Percentiles rank a stretch among this genome's conserved stretches.
phyloP scores from a whole-genome alignment of 768 basidiomycete genomes.

The Rickenella mellea region DNA sequence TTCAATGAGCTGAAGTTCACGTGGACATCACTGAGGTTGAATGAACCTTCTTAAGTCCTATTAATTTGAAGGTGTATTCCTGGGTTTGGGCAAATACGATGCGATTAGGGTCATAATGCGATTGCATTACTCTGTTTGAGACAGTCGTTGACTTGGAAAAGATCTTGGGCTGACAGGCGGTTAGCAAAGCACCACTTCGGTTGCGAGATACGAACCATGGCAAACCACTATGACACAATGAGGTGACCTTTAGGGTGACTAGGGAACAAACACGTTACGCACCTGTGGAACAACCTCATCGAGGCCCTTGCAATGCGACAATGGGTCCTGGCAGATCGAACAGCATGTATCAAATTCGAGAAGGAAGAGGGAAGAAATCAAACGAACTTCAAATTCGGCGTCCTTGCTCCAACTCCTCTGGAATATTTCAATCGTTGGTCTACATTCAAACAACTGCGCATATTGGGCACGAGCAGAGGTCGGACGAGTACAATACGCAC shows the following conservation, averaged over 20 bases:
- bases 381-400: constrained; percentile 43
- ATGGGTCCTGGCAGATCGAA: neutral
- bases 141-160: constrained; percentile 41
- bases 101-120: constrained; percentile 48
- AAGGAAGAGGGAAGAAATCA: neutral
- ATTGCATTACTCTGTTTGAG: constrained; percentile 47
- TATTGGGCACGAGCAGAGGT: neutral
- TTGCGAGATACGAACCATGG: constrained; percentile 29
- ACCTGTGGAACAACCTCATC: constrained; percentile 15
- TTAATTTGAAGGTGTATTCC: constrained; percentile 45
- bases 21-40: neutral
- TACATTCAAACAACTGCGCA: constrained; percentile 34
- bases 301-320: constrained; percentile 10
- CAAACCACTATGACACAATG: constrained; percentile 33
- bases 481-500: constrained; percentile 8
- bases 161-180: constrained; percentile 36
- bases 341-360: neutral
- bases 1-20: neutral
- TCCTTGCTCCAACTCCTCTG: constrained; percentile 43
- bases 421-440: constrained; percentile 44
- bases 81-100: constrained; percentile 52
- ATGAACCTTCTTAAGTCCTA: constrained; percentile 42
- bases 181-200: neutral
- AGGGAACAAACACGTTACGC: neutral
- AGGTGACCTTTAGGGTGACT: neutral